Evolutionary conservation across 1,139 yeast species (phyloP).

Genomic region (Suhomyces kunorum): DNA sequence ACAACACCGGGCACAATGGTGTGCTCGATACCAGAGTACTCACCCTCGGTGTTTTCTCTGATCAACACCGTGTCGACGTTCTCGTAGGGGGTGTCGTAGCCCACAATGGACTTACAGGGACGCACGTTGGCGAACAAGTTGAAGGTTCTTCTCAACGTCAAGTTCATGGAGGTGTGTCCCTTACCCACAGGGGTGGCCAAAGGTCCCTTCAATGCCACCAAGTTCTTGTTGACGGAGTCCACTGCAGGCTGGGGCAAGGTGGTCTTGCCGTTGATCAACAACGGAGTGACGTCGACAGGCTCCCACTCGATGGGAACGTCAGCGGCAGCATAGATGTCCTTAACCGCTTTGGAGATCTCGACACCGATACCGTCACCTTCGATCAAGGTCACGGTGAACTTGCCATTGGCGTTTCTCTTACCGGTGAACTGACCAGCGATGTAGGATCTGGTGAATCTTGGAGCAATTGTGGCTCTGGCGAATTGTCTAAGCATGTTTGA

Average conservation of each 20-base stretch:
- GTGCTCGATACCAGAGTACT: conserved; percentile 98
- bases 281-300: conserved; percentile 93
- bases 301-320: conserved; percentile 97
- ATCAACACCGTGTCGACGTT: conserved; percentile 93
- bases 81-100: conserved; percentile 93
- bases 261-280: conserved; percentile 88
- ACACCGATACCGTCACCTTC: conserved; percentile 99
- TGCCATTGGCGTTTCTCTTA: conserved; percentile 54
- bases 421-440: conserved; percentile 56
- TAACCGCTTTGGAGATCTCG: conserved; percentile 92
- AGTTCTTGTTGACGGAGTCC: conserved; percentile 86
- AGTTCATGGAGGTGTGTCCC: conserved; percentile 96
- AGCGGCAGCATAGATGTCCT: conserved; percentile 89
- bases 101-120: conserved; percentile 92
- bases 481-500: conserved; percentile 47
- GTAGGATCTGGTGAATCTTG: conserved; percentile 47
- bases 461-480: conserved; percentile 35
- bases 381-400: conserved; percentile 90
- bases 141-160: conserved; percentile 96
- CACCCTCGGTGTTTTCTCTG: conserved; percentile 99
- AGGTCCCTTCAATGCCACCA: conserved; percentile 96
- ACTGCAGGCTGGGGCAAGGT: conserved; percentile 92
- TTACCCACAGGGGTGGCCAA: conserved; percentile 98
- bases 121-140: conserved; percentile 95
- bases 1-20: conserved; percentile 98